Evolutionary conservation across 805 yeast genomes (phyloP), one percentile per base, ranked within the genome.

Genomic region (Nakazawaea pomicola): DNA sequence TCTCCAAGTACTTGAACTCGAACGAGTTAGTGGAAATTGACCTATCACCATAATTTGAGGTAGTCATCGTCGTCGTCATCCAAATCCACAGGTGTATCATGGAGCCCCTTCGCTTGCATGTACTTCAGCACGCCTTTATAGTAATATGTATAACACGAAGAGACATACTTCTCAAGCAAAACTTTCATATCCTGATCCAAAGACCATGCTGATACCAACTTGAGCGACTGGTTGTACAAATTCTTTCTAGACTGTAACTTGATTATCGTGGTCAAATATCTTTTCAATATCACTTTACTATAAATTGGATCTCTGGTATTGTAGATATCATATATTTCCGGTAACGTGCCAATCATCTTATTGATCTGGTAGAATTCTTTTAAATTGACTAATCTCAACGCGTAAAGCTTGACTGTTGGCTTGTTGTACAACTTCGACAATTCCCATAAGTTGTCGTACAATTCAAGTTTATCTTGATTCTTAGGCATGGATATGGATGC

Each of bases 1-100:
- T 80, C 12, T 83, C 95, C 45, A 69, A 90, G 46, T 91, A 88
- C 61, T 75, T 86, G 68, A 78, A 80, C 32, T 74, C 75, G 38
- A 90, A 91, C 60, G 89, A 85, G 52, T 65, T 86, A 48, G 63
- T 68, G 29, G 43, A 48, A 19, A 52, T 50, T 30, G 42, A 33
- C 44, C 29, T 41, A n/a, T 18, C 29, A 36, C 12, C 9, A 11
- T 12, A 24, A 31, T 4, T 36, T 16, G 9, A 28, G 17, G 24
- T 33, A 40, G 20, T 37, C 46, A n/a, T 36, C 46, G 33, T 44
- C 48, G 20, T 48, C 49, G n/a, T 45, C 45, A 17, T 48, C 47
- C 9, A 43, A 33, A 12, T 18, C 33, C 16, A 33, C 18, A 23
- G 30, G n/a, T n/a, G n/a, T n/a, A n/a, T n/a, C n/a, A n/a, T n/a